phyloP scores from a whole-genome alignment of 352 stramenopile species.

The Thraustochytrium striatum region DNA sequence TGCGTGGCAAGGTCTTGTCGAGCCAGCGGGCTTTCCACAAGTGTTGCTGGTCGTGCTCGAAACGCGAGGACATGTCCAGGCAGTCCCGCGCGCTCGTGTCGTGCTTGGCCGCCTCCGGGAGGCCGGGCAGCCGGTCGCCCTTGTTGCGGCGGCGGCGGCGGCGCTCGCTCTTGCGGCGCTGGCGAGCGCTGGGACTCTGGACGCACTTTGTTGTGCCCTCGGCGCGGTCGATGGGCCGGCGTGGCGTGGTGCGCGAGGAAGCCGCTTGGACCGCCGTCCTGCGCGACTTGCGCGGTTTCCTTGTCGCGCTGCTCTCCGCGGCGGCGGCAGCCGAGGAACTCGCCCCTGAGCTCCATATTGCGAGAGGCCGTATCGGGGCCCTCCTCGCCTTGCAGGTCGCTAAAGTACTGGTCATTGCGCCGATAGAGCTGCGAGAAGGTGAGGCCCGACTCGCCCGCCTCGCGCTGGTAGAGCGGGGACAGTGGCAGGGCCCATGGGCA shows the following conservation, averaged over 20 bases:
- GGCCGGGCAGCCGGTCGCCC: neutral
- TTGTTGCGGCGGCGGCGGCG: neutral
- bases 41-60: neutral
- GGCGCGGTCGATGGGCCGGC: neutral
- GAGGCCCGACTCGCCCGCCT: neutral
- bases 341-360: conserved; percentile 33
- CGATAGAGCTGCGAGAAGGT: conserved; percentile 38
- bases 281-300: neutral
- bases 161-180: neutral
- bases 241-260: neutral
- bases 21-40: conserved; percentile 35
- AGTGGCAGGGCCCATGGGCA: neutral
- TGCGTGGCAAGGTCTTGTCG: conserved; percentile 22
- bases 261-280: neutral
- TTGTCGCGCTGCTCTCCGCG: neutral
- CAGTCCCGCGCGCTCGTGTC: no score
- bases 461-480: neutral
- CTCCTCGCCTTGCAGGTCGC: neutral
- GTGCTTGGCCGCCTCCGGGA: neutral
- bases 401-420: conserved; percentile 9
- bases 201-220: neutral
- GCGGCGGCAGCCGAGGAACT: conserved; percentile 21
- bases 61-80: neutral
- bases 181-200: neutral
- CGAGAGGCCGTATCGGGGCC: neutral